Base-by-base conservation (phyloP, 1,139 yeast genomes). In the Magnusiomyces paraingens region DNA sequence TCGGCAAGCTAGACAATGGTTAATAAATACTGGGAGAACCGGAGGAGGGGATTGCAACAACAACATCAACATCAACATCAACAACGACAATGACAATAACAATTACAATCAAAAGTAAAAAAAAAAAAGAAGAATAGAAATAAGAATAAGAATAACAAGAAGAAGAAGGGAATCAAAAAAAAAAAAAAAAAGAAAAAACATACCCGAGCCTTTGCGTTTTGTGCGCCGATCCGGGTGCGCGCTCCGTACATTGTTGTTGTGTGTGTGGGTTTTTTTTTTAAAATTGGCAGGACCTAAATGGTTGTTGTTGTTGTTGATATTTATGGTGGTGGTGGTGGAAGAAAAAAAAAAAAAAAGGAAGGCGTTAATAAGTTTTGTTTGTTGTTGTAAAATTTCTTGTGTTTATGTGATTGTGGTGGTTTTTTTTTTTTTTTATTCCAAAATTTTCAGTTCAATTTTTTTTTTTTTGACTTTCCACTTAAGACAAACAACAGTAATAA, bases 1-100 rank as follows among this genome's bases (percentile, higher is more conserved):
- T 82, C 82, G 15, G 89, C 86, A 53, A 80, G 69, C 65, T 75
- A 18, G 29, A 39, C 17, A 3, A 29, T 10, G 15, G 48, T 51
- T 35, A 40, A 38, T 10, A 32, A 32, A 32, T 10, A 32, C 14
- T 10, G 12, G 43, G 50, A 46, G 46, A 36, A 15, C 12, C n/a
- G 29, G 32, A 4, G n/a, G n/a, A n/a, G n/a, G n/a, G n/a, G n/a
- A n/a, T n/a, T n/a, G n/a, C n/a, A n/a, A n/a, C n/a, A n/a, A n/a
- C n/a, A n/a, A n/a, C n/a, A n/a, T n/a, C n/a, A n/a, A n/a, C n/a
- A n/a, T n/a, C n/a, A n/a, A n/a, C n/a, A n/a, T n/a, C n/a, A n/a
- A n/a, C n/a, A n/a, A n/a, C n/a, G n/a, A n/a, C n/a, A n/a, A n/a
- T n/a, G n/a, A n/a, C n/a, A n/a, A n/a, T n/a, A n/a, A n/a, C n/a